phyloP scores from a whole-genome alignment of 2,329 filamentous ascomycete genomes.

The Dothidotthia symphoricarpi region DNA sequence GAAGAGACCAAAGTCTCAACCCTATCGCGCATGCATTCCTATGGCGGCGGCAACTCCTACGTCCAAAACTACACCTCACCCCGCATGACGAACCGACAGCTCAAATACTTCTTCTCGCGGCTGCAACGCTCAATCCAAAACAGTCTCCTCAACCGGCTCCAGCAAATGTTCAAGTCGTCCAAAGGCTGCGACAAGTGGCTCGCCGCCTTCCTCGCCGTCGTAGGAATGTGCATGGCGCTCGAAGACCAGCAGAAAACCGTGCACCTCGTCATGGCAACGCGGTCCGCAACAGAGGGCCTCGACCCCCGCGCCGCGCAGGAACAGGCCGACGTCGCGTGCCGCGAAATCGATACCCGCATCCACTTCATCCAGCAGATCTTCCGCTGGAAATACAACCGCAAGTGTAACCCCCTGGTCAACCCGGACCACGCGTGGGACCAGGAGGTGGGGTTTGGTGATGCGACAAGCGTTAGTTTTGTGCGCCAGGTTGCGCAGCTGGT shows the following conservation, averaged over 20 bases:
- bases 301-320: constrained; percentile 29
- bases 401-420: constrained; percentile 41
- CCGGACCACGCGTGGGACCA: constrained; percentile 42
- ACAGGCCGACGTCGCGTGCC: constrained; percentile 43
- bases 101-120: constrained; percentile 51
- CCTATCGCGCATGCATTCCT: constrained; percentile 42
- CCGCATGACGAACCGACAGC: constrained; percentile 50
- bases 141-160: constrained; percentile 47
- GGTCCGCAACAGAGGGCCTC: constrained; percentile 30
- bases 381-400: constrained; percentile 50
- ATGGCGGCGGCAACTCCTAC: constrained; percentile 30
- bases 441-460: constrained; percentile 37
- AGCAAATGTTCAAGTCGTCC: constrained; percentile 47
- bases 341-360: constrained; percentile 48
- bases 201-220: constrained; percentile 46
- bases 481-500: constrained; percentile 40
- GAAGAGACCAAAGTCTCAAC: constrained; percentile 40
- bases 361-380: constrained; percentile 48
- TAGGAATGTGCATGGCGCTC: constrained; percentile 50
- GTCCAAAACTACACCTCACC: constrained; percentile 40
- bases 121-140: constrained; percentile 46
- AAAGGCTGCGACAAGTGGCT: constrained; percentile 49
- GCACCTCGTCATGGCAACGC: constrained; percentile 45
- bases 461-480: constrained; percentile 39
- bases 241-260: constrained; percentile 51